These are phyloP conservation scores for Chlorella vulgaris DNA, from an alignment of 139 green algal genomes.

Conservation along the genomic window DNA sequence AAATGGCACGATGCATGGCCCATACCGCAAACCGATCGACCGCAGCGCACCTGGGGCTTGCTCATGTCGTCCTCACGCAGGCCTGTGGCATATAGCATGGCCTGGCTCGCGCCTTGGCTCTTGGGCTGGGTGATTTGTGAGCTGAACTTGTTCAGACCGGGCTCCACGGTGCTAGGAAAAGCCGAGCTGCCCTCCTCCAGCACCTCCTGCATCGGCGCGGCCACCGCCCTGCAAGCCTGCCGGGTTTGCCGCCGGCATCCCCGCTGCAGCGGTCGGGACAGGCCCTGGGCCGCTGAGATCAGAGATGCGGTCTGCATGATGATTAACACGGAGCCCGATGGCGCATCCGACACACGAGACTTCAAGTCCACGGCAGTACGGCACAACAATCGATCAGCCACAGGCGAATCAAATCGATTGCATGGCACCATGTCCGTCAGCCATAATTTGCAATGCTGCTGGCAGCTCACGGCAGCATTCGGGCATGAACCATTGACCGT, in stretches of 20 bases:
- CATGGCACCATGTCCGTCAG: too few species aligned
- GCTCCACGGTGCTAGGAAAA: constrained; percentile 1
- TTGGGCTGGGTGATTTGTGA: constrained; percentile 95
- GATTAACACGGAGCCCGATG: not conserved
- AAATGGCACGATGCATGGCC: not conserved
- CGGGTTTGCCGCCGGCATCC: too few species aligned
- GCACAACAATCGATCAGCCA: too few species aligned
- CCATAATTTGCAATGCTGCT: too few species aligned
- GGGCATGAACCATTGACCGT: too few species aligned
- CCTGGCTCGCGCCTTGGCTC: constrained; percentile 95
- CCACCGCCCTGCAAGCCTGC: not conserved
- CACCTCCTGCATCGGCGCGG: constrained; percentile 20
- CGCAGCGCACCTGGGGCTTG: constrained; percentile 85
- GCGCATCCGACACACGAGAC: not conserved
- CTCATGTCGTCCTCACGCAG: constrained; percentile 93
- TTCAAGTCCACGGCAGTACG: not conserved
- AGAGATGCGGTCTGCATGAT: not conserved
- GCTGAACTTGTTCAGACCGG: constrained; percentile 95
- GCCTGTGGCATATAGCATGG: constrained; percentile 98
- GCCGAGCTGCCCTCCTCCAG: constrained; percentile 15
- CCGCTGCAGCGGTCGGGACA: not conserved
- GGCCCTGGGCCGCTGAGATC: not conserved
- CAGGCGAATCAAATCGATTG: too few species aligned
- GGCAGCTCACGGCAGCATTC: too few species aligned
- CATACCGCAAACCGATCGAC: not conserved